Conservation (phyloP, 495 filamentous ascomycete genomes). For the Penicillium pulvis region DNA sequence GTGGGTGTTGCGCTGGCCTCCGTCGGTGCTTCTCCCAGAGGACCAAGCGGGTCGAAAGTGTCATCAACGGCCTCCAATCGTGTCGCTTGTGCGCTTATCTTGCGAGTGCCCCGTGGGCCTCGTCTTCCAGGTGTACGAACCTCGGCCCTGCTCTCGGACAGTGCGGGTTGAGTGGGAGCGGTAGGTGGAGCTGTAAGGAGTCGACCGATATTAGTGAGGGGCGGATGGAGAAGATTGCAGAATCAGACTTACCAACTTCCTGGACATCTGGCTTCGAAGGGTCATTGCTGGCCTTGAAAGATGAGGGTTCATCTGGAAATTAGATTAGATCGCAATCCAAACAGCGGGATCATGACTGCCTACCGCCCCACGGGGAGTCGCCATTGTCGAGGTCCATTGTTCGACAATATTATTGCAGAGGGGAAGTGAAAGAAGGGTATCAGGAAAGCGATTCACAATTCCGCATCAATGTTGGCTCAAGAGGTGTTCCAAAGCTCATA, state of each 20-base stretch:
- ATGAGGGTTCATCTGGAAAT: slow-evolving; percentile 59
- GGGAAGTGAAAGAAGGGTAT: slow-evolving; percentile 8
- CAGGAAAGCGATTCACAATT: slow-evolving; percentile 8
- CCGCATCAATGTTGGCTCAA: slow-evolving; percentile 11
- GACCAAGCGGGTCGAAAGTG: slow-evolving; percentile 88
- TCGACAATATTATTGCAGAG: slow-evolving; percentile 8
- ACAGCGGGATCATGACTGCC: slow-evolving; percentile 40
- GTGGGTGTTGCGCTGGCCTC: slow-evolving; percentile 38
- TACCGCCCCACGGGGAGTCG: slow-evolving; percentile 74
- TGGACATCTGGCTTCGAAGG: slow-evolving; percentile 26
- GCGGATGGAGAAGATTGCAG: slow-evolving; percentile 20
- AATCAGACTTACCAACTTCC: slow-evolving; percentile 33
- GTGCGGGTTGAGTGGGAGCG: slow-evolving; percentile 28
- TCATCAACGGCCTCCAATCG: slow-evolving; percentile 87
- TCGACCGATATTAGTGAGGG: slow-evolving; percentile 33
- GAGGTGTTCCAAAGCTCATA: slow-evolving; percentile 12
- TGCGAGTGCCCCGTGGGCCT: slow-evolving; percentile 63
- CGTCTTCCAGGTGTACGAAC: slow-evolving; percentile 52
- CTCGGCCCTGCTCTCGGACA: slow-evolving; percentile 37
- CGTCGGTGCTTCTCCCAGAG: slow-evolving; percentile 64
- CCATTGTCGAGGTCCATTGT: slow-evolving; percentile 65
- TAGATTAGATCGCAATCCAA: slow-evolving; percentile 28
- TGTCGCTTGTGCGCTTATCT: slow-evolving; percentile 78
- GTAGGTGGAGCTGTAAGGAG: slow-evolving; percentile 32
- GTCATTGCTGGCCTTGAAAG: slow-evolving; percentile 41